Evolutionary conservation across 1,284 basidiomycete species (phyloP), one percentile per base, ranked within the genome.

Genomic region (Tilletiopsis washingtonensis): DNA sequence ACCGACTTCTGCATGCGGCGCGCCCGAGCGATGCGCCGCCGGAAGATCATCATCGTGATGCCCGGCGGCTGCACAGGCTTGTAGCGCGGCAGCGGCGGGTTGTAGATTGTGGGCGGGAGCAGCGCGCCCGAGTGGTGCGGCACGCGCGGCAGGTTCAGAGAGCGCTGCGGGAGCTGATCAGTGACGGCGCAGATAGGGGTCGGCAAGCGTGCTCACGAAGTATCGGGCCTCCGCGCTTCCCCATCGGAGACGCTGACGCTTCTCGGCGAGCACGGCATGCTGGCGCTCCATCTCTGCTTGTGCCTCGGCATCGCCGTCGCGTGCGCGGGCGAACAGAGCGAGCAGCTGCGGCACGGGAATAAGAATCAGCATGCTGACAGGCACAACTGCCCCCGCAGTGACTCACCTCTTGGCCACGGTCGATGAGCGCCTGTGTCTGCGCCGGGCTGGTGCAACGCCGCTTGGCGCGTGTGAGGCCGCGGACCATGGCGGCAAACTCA

Each of bases 41-140:
- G 47, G 23, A 51, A 53, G 55, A 72, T 69, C 62, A 65, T 71
- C 70, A 72, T 69, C 25, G 61, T 64, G 39, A 72, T 54, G 5
- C 32, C 27, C 2, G 47, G 40, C 0, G 70, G 70, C 49, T 72
- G 70, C 14, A 57, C 54, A 12, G 69, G 69, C 42, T 68, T 68
- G 62, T 66, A 71, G 5, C 70, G 61, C 20, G 63, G 65, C 36
- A 71, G 51, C 0, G 68, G 68, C 7, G 53, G 49, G 43, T 71
- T 71, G 49, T 43, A 68, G 37, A 64, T 49, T 11, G 60, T 56
- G 0, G 70, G 67, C 1, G 64, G 56, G 15, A 72, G 37, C 23
- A 72, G 50, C 0, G 70, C 62, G 5, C 70, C 70, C 7, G 64
- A 62, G 51, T 57, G 62, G 23, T 56, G 62, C 7, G 64, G 47